phyloP scores from a whole-genome alignment of 2,329 filamentous ascomycete genomes.

The Cercospora sp. region DNA sequence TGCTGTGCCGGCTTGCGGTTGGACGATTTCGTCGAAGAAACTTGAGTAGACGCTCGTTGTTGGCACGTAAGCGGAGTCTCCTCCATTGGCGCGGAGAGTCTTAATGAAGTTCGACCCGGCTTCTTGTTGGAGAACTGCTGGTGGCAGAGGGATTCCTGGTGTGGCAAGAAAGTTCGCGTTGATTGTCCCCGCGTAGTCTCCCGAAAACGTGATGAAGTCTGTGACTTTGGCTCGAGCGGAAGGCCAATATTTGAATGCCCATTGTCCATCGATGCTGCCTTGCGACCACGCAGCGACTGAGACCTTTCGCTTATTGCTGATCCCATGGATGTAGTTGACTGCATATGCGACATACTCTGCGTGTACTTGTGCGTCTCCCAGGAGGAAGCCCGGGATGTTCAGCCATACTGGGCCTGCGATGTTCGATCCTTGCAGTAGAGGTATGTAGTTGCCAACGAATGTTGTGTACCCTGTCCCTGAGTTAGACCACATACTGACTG shows the following conservation, averaged over 20 bases:
- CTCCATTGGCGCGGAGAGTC: not conserved
- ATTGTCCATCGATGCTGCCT: not conserved
- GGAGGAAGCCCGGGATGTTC: not conserved
- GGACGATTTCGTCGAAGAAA: constrained; percentile 52
- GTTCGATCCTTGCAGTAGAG: not conserved
- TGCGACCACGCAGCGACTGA: not conserved
- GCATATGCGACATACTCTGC: not conserved
- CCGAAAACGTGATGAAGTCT: not conserved
- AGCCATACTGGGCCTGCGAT: not conserved
- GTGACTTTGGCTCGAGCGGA: not conserved
- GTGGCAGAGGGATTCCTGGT: not conserved
- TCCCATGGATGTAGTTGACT: not conserved
- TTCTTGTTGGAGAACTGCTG: not conserved
- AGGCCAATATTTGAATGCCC: not conserved
- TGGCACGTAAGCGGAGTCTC: not conserved
- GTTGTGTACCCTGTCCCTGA: not conserved
- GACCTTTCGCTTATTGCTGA: not conserved
- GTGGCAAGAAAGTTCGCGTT: not conserved
- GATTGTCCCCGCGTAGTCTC: not conserved
- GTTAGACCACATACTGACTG: not conserved
- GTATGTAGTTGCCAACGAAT: not conserved
- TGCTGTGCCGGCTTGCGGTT: constrained; percentile 48
- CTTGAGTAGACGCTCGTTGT: constrained; percentile 50
- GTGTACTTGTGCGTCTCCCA: not conserved
- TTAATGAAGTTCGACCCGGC: not conserved